Base-by-base conservation (phyloP, 257 asterid species). In the Knoxia roxburghii region DNA sequence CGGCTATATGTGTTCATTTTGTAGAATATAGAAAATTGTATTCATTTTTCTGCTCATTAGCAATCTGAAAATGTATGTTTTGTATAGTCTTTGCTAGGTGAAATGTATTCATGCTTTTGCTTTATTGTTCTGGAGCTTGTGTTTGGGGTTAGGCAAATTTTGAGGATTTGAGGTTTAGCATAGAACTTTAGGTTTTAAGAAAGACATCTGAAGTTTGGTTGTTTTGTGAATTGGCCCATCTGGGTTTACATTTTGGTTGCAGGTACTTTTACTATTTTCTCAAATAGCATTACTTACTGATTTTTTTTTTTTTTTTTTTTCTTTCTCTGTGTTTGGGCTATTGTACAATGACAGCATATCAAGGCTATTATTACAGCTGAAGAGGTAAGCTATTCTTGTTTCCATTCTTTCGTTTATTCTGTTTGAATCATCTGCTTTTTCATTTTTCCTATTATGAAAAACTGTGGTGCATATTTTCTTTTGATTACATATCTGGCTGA, bases 231-330 rank as follows among this genome's bases (percentile, higher is more conserved):
- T 3, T 3, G 41, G 4, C 9, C 41, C 41, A 43, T 43, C 8
- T n/a, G n/a, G n/a, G 24, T 11, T 46, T 32, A n/a, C 17, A 33
- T 18, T 33, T 35, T 60, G 65, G 48, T 35, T 60, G 6, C 37
- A 1, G 63, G n/a, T 14, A 3, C 43, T 57, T 53, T 35, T 57
- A 18, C 63, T 32, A 30, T 30, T 15, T 63, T 62, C 49, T 14
- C 29, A 2, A 23, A 40, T 37, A 39, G 26, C 24, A 41, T 70
- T 53, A 17, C 74, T 77, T 32, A 62, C 70, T 7, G 0, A 13
- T 57, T 0, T 37, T 4, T 37, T 37, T 37, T 37, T 37, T 37
- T 37, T 37, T 37, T 37, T 41, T 41, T 41, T 41, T 41, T 41
- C 46, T 7, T 7, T 7, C 46, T 12, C 50, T 45, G 50, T 14